phyloP scores from a whole-genome alignment of 163 green algal genomes.

The Scenedesmus sp. region DNA sequence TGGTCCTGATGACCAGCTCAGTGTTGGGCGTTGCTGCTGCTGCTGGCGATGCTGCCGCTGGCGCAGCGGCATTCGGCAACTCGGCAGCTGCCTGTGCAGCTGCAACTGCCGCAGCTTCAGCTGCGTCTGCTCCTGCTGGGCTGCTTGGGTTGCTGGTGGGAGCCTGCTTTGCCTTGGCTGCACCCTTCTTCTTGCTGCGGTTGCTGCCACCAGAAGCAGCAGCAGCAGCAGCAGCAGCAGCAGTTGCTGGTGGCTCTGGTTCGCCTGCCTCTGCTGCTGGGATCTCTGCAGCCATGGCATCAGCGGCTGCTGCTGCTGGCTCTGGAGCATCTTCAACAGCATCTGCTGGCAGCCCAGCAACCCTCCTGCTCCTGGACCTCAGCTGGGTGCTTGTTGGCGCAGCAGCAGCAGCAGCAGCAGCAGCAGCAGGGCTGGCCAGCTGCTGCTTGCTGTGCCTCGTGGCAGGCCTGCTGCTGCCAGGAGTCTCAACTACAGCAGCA shows the following conservation, averaged over 20 bases:
- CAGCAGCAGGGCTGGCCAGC: not conserved
- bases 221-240: not conserved
- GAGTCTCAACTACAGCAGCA: not conserved
- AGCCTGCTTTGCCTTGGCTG: not conserved
- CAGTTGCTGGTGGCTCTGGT: too few species aligned
- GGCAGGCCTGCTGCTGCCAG: not conserved
- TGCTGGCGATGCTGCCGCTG: not conserved
- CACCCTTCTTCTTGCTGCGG: not conserved
- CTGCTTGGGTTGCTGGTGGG: not conserved
- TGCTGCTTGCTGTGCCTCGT: not conserved
- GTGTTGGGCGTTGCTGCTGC: not conserved
- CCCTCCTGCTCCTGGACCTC: not conserved
- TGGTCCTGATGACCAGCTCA: not conserved
- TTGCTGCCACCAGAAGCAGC: not conserved
- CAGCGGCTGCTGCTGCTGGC: not conserved
- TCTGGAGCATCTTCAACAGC: not conserved
- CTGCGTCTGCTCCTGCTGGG: not conserved
- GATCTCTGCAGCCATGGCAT: too few species aligned
- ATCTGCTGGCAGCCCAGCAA: not conserved
- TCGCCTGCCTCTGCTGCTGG: not conserved
- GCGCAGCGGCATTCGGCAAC: not conserved
- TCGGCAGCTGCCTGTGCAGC: not conserved
- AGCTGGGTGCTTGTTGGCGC: not conserved
- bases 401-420: not conserved
- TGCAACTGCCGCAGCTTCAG: not conserved